Percentiles rank a stretch among this genome's conserved stretches.
These are phyloP conservation scores for Coprinopsis cinerea DNA, from an alignment of 768 basidiomycete genomes.

Conservation along the genomic window DNA sequence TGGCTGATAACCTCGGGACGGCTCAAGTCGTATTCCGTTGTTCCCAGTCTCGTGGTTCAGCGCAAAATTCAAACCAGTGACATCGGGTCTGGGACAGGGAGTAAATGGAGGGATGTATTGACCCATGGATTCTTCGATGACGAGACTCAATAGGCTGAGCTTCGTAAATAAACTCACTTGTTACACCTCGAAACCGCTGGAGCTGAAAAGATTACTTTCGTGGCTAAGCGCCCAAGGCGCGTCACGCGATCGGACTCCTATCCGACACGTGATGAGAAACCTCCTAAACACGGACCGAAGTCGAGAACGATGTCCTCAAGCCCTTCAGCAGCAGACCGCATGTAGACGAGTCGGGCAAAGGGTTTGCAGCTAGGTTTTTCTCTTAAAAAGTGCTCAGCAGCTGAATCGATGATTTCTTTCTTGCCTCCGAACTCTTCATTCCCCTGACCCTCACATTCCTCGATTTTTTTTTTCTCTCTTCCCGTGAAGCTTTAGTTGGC, in stretches of 20 bases:
- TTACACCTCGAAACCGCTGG: too few species aligned
- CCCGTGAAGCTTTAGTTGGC: not conserved
- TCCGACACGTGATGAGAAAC: slow-evolving; percentile 3
- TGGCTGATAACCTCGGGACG: slow-evolving; percentile 58
- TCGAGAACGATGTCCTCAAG: not conserved
- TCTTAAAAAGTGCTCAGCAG: not conserved
- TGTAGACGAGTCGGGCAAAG: slow-evolving; percentile 11
- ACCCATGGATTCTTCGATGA: too few species aligned
- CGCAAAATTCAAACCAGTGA: slow-evolving; percentile 55
- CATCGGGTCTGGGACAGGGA: slow-evolving; percentile 41
- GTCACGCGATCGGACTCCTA: not conserved
- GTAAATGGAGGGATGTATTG: slow-evolving; percentile 55
- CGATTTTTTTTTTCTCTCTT: not conserved
- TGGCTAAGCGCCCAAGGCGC: not conserved
- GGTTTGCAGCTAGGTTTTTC: slow-evolving; percentile 1
- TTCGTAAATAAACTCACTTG: too few species aligned
- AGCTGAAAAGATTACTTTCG: too few species aligned
- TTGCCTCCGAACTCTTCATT: not conserved
- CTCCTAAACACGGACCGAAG: not conserved
- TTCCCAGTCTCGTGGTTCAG: slow-evolving; percentile 65
- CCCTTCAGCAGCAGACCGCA: not conserved
- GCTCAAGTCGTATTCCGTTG: slow-evolving; percentile 55
- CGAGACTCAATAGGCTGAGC: too few species aligned
- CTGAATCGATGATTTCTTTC: slow-evolving; percentile 2
- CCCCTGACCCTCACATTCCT: too few species aligned